Base-by-base conservation (phyloP, 352 stramenopile species). In the Phytophthora tentaculata region DNA sequence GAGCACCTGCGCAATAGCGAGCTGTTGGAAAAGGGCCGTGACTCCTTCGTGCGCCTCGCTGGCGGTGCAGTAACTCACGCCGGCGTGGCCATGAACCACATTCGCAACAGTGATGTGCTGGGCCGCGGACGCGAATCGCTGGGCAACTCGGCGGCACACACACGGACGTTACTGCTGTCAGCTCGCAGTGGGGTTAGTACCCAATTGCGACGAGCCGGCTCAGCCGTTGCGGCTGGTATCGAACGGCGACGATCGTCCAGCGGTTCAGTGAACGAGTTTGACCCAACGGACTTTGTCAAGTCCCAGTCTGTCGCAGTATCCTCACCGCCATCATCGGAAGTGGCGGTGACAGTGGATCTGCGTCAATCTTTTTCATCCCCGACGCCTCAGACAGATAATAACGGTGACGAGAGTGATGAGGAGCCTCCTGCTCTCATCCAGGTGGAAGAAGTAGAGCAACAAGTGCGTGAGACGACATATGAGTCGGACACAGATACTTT, bases 401-500 rank as follows among this genome's bases (percentile, higher is more conserved):
- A 10, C 23, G 48, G 2, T 22, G 56, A 72, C 39, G 68, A 66
- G 19, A 64, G 20, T 20, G 60, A 63, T 5, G 48, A 84, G 6
- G 61, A 77, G 24, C 47, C 24, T 19, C 56, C 64, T 37, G 61
- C 61, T 5, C 61, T 71, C 13, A 12, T 78, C 1, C 56, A 39
- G 13, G 60, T 48, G 14, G 47, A 58, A 39, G 16, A 4, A 13
- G 19, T 9, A 1, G 71, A 73, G 49, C 43, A 20, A 19, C 62
- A 76, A 50, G 59, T 64, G 24, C 59, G 32, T 7, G 68, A 78
- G 16, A 59, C 43, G 28, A 59, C 44, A 1, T 83, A 84, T 37
- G 80, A 80, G 50, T 93, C 85, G 9, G 85, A 93, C 58, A 72
- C 83, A 0, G 85, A 93, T 35, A 93, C 78, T 3, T 71, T 79